Evolutionary conservation across 2,329 filamentous ascomycete species (phyloP).

Genomic region (Pseudogymnoascus sp.): DNA sequence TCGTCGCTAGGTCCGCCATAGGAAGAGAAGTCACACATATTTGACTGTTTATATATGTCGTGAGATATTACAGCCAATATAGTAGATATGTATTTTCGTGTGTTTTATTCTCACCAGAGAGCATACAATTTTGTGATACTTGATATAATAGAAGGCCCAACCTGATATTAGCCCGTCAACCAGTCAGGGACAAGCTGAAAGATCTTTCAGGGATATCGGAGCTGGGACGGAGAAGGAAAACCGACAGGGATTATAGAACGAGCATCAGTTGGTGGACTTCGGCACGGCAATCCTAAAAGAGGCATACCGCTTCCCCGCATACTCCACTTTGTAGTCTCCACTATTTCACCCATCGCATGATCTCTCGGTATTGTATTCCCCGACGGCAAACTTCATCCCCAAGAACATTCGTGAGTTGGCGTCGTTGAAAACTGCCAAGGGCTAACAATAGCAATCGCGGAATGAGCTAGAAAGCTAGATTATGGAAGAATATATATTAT

Average conservation of each 20-base stretch:
- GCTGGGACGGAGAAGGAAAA: neutral
- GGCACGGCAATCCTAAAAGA: neutral
- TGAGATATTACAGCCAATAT: too few relatives aligned
- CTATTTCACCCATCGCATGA: neutral
- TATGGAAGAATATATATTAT: neutral
- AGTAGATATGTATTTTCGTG: too few relatives aligned
- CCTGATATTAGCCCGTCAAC: neutral
- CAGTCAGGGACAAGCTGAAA: neutral
- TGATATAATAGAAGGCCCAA: too few relatives aligned
- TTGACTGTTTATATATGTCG: neutral
- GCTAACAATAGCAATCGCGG: neutral
- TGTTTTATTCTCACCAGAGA: too few relatives aligned
- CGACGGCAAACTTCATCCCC: neutral
- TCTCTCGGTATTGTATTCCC: neutral
- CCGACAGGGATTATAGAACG: neutral
- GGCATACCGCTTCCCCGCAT: neutral
- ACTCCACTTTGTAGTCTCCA: neutral
- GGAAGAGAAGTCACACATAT: conserved; percentile 32
- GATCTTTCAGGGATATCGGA: neutral
- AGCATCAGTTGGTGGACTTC: too few relatives aligned
- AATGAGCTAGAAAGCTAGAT: neutral
- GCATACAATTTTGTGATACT: too few relatives aligned
- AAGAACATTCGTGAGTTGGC: neutral
- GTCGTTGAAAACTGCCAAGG: neutral
- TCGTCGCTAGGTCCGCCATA: conserved; percentile 36